A percentile compares a stretch with the other conserved stretches of the same genome.
phyloP scores from a whole-genome alignment of 768 basidiomycete genomes.

The Boletus speciosus region DNA sequence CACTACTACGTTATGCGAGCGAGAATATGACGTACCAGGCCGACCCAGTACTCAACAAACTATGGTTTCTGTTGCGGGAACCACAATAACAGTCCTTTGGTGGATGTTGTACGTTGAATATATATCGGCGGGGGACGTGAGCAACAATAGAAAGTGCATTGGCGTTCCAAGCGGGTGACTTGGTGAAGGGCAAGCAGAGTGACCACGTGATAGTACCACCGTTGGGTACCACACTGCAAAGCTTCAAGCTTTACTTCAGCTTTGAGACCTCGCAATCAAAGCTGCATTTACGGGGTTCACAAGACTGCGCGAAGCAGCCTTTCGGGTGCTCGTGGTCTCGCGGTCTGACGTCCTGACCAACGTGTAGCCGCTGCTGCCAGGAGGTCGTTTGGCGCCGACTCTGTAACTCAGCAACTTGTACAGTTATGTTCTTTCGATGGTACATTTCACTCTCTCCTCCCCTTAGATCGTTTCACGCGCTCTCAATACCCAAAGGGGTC shows the following conservation, averaged over 20 bases:
- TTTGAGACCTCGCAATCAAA: no score
- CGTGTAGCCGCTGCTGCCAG: conserved; percentile 36
- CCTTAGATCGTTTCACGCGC: conserved; percentile 21
- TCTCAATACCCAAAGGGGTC: conserved; percentile 3
- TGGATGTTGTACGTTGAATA: not conserved
- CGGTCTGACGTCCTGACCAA: conserved; percentile 9
- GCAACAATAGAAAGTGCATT: not conserved
- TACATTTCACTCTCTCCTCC: conserved; percentile 24
- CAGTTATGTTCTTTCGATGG: conserved; percentile 31
- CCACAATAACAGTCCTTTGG: not conserved
- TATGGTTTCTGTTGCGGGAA: not conserved
- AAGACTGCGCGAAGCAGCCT: conserved; percentile 21
- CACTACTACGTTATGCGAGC: not conserved
- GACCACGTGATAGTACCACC: conserved; percentile 3
- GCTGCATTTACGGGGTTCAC: not conserved
- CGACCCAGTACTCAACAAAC: not conserved
- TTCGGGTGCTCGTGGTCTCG: conserved; percentile 2
- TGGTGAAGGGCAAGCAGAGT: not conserved
- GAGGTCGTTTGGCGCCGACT: conserved; percentile 44
- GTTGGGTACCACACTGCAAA: not conserved
- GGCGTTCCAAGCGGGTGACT: not conserved
- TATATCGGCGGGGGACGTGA: not conserved
- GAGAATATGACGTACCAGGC: not conserved
- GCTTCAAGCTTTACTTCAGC: not conserved
- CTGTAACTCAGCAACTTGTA: conserved; percentile 30